Evolutionary conservation across 148 eudicot genomes (phyloP).

Genomic region (Bassia scoparia): DNA sequence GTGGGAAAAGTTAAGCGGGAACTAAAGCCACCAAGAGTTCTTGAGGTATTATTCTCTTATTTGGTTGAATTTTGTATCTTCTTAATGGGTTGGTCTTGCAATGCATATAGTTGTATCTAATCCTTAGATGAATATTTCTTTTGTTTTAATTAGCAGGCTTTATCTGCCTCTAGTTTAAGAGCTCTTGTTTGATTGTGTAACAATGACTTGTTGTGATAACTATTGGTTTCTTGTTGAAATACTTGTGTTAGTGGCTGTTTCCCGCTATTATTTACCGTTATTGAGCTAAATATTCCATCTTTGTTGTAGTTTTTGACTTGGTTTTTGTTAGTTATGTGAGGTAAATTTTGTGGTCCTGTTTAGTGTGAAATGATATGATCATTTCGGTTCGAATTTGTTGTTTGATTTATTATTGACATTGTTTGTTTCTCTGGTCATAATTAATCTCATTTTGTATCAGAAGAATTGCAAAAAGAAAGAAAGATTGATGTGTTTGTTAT

Average conservation of each 20-base stretch:
- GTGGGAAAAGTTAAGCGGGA: conserved; percentile 53
- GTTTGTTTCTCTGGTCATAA: not conserved
- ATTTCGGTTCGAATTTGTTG: conserved; percentile 1
- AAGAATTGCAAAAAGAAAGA: not conserved
- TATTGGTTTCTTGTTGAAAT: conserved; percentile 1
- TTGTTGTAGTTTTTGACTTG: not conserved
- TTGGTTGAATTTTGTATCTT: not conserved
- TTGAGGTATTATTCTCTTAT: conserved; percentile 56
- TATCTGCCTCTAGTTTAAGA: conserved; percentile 96
- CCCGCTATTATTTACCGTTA: too few species aligned
- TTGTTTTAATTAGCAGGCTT: conserved; percentile 45
- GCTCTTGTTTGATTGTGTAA: conserved; percentile 31
- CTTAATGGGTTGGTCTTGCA: not conserved
- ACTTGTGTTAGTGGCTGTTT: not conserved
- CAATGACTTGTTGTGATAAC: not conserved
- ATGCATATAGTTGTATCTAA: not conserved
- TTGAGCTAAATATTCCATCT: not conserved
- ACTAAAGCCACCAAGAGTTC: conserved; percentile 83
- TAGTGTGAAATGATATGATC: not conserved
- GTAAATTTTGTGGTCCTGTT: not conserved
- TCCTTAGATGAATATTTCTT: not conserved
- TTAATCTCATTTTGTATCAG: not conserved
- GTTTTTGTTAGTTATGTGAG: not conserved
- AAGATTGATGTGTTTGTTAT: not conserved
- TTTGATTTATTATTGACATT: not conserved